Conservation (phyloP, 495 filamentous ascomycete species). For the Penicillium dipodomyicola region DNA sequence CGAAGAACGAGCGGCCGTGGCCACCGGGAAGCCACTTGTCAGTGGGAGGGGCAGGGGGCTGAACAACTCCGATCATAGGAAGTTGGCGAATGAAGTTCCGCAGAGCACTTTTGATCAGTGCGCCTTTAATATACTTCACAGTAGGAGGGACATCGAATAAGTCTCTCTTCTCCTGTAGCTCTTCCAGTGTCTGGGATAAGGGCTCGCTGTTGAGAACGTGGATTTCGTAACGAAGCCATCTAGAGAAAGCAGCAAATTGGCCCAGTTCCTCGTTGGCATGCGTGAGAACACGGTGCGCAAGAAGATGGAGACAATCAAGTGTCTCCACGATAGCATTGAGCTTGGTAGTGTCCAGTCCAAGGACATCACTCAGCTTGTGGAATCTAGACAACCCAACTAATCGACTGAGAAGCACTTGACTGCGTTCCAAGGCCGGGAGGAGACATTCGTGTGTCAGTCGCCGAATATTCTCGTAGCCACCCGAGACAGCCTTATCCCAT, state of each 20-base stretch:
- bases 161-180: slow-evolving; percentile 46
- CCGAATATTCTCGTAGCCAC: slow-evolving; percentile 73
- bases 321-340: slow-evolving; percentile 64
- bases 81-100: slow-evolving; percentile 45
- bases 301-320: slow-evolving; percentile 68
- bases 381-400: slow-evolving; percentile 85
- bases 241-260: slow-evolving; percentile 74
- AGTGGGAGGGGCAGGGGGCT: slow-evolving; percentile 22
- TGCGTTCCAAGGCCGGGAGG: slow-evolving; percentile 80
- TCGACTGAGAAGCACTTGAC: slow-evolving; percentile 75
- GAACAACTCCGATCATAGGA: slow-evolving; percentile 38
- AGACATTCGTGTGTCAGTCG: slow-evolving; percentile 80
- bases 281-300: slow-evolving; percentile 70
- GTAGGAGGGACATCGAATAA: slow-evolving; percentile 47
- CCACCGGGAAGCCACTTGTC: slow-evolving; percentile 43
- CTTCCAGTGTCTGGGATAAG: slow-evolving; percentile 45
- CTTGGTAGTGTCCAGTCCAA: slow-evolving; percentile 60
- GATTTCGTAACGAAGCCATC: slow-evolving; percentile 84
- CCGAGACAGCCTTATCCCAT: slow-evolving; percentile 84
- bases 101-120: slow-evolving; percentile 49
- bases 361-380: slow-evolving; percentile 61
- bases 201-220: slow-evolving; percentile 54
- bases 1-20: slow-evolving; percentile 47
- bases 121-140: slow-evolving; percentile 52
- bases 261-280: slow-evolving; percentile 72